Base-by-base conservation (phyloP, 2,329 filamentous ascomycete genomes). In the Fusarium protoensiforme region DNA sequence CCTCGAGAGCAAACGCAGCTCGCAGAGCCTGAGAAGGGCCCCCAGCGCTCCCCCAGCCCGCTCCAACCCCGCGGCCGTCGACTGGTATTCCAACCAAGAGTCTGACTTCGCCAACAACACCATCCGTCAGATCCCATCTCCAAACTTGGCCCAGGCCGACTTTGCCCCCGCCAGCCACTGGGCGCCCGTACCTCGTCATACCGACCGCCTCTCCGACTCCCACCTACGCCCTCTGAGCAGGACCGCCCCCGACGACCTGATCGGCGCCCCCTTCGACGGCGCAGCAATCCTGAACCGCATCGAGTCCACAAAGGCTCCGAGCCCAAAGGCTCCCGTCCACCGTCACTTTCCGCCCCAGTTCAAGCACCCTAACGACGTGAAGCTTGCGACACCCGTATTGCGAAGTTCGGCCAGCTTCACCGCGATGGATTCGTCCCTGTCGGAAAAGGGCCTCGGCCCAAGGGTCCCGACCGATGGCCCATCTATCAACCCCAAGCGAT, bases 201-300 rank as follows among this genome's bases (percentile, higher is more conserved):
- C 70, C 61, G 76, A 74, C 68, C 77, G 77, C 71, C 74, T 78
- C 58, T 78, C 78, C 71, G 77, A 78, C 56, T 73, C 73, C 61
- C 75, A 78, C 56, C 73, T 72, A 53, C 74, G 73, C 51, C 77
- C 74, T 46, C 73, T 71, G 68, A 74, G 64, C 68, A 78, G 79
- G 64, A 67, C 74, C 27, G 72, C 73, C 63, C 71, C 88, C 64
- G 89, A 91, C 81, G 90, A 92, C 74, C 84, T 92, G 67, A 86
- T 92, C 82, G 90, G 90, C 77, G 89, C 89, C 72, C 90, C 90
- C 48, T 92, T 92, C 81, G 90, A 92, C 88, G 87, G 89, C 76
- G 87, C 85, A 65, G 87, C 87, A 73, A 91, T 92, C 75, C 84
- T 92, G 77, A 88, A 86, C 80, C 89, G 89, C 75, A 85, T 92